Base-by-base conservation (phyloP, 2,329 filamentous ascomycete species). In the Thielaviopsis populi region DNA sequence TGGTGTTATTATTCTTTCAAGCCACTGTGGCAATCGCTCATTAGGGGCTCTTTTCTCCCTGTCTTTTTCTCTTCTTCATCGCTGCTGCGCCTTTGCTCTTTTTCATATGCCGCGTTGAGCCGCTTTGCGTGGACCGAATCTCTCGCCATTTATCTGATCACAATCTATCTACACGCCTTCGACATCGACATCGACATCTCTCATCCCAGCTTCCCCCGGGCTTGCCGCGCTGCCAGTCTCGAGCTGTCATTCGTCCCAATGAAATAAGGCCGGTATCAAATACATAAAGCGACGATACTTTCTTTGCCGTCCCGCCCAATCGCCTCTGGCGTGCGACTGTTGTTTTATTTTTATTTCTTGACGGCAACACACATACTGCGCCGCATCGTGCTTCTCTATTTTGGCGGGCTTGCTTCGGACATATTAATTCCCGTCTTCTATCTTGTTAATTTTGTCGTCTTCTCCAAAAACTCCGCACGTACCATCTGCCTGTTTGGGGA, bases 391-490 rank as follows among this genome's bases (percentile, higher is more conserved):
- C 37, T 41, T 24, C 58, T 41, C 37, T 60, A 15, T 43, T 60
- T 43, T 24, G 1, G n/a, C 37, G 11, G 22, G 37, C 58, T 11
- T 42, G 13, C 37, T 43, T 60, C 15, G 54, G 37, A 37, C 27
- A 59, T 19, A 7, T 37, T 8, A 17, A 41, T 59, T 24, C 4
- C 24, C n/a, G 11, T 19, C 43, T 27, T 42, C 37, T 41, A 41
- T 60, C 19, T 60, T 59, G 37, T 60, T 41, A 42, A 41, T 43
- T 24, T 43, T 43, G 37, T 42, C 58, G 11, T 60, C 58, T 15
- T 42, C 41, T 60, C n/a, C 58, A 30, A 60, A 43, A 33, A 43
- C 24, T 27, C 62, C 58, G 58, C 37, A 60, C 58, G 13, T 60
- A 41, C 41, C 58, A 27, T 59, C 17, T 60, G 6, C 22, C 58